These are phyloP conservation scores for Plasmodium vivax DNA, from an alignment of 169 alveolate species.

Conservation along the genomic window DNA sequence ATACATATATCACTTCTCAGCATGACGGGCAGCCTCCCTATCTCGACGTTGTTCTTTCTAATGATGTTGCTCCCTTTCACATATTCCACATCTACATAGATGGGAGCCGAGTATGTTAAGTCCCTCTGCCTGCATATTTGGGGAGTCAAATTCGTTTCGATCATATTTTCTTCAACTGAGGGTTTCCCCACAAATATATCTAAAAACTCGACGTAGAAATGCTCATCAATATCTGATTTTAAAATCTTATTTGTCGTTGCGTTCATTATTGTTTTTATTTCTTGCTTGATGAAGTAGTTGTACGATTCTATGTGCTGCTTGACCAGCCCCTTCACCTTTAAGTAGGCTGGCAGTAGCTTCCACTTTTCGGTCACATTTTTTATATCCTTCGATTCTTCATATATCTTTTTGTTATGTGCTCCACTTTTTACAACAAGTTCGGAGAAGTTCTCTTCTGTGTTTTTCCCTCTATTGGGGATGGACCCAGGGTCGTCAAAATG, in stretches of 20 bases:
- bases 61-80: conserved; percentile 91
- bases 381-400: conserved; percentile 52
- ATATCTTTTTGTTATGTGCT: conserved; percentile 34
- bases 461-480: neutral
- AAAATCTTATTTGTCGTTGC: conserved; percentile 92
- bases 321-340: conserved; percentile 94
- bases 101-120: conserved; percentile 98
- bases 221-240: conserved; percentile 89
- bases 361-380: conserved; percentile 91
- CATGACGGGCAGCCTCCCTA: conserved; percentile 98
- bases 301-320: conserved; percentile 96
- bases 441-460: neutral
- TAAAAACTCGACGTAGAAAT: conserved; percentile 88
- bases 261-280: conserved; percentile 92
- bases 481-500: neutral
- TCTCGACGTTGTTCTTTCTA: conserved; percentile 89
- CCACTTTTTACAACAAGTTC: conserved; percentile 38
- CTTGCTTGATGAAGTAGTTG: conserved; percentile 93
- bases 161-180: conserved; percentile 89
- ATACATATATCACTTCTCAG: conserved; percentile 93
- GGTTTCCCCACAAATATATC: conserved; percentile 93
- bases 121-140: conserved; percentile 97
- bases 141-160: conserved; percentile 91
- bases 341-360: conserved; percentile 93
- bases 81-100: conserved; percentile 96